phyloP scores from a whole-genome alignment of 495 filamentous ascomycete genomes.

The Penicillium robsamsonii region DNA sequence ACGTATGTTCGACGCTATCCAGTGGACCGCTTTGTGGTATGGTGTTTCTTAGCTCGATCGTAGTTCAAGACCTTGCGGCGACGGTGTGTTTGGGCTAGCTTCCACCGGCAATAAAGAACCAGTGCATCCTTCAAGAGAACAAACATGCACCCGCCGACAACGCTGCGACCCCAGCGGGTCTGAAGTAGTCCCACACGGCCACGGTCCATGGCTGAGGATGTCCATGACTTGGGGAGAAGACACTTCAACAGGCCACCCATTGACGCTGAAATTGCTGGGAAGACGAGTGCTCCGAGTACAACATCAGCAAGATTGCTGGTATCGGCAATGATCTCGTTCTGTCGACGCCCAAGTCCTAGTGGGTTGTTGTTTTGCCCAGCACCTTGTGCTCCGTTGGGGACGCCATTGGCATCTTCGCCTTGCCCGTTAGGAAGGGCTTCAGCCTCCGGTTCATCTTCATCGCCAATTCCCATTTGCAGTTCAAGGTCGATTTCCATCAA shows the following conservation, averaged over 20 bases:
- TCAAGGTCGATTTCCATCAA: conserved; percentile 48
- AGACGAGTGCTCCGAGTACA: conserved; percentile 60
- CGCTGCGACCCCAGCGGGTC: conserved; percentile 71
- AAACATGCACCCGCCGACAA: conserved; percentile 77
- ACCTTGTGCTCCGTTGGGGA: conserved; percentile 29
- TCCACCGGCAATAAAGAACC: conserved; percentile 71
- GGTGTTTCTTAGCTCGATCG: conserved; percentile 43
- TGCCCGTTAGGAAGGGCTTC: conserved; percentile 19
- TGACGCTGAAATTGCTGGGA: conserved; percentile 59
- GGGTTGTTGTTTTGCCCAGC: conserved; percentile 29
- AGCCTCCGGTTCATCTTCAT: conserved; percentile 30
- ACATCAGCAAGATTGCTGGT: conserved; percentile 54
- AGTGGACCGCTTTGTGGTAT: conserved; percentile 20
- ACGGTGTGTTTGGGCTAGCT: conserved; percentile 64
- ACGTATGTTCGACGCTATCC: background rate
- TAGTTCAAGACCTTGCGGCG: conserved; percentile 68
- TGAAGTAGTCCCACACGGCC: conserved; percentile 63
- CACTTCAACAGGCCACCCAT: conserved; percentile 67
- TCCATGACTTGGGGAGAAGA: conserved; percentile 62
- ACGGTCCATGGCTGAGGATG: conserved; percentile 39
- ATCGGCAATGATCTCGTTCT: conserved; percentile 49
- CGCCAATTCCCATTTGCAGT: conserved; percentile 42
- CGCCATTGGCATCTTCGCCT: conserved; percentile 23
- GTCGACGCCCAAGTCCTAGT: conserved; percentile 37
- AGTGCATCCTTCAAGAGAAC: conserved; percentile 75